phyloP scores from a whole-genome alignment of 805 yeast genomes.

The Candida pseudofarinosa region DNA sequence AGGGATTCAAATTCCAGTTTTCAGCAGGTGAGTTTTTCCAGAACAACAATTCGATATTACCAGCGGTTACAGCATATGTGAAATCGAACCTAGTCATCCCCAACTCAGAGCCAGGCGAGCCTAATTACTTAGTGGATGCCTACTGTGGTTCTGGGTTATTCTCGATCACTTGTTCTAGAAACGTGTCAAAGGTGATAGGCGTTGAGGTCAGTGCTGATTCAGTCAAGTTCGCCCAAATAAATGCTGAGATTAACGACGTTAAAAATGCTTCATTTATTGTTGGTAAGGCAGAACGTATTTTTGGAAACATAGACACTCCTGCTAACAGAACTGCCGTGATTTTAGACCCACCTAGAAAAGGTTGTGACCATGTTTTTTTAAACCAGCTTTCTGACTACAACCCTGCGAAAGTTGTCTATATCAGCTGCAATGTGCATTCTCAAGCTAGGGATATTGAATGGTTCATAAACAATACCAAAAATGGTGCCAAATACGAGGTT shows the following conservation, averaged over 20 bases:
- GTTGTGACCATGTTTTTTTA: conserved; percentile 86
- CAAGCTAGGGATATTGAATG: conserved; percentile 93
- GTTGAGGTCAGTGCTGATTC: conserved; percentile 92
- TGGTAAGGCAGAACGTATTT: conserved; percentile 90
- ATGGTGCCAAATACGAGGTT: conserved; percentile 61
- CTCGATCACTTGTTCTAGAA: conserved; percentile 76
- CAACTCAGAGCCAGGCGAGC: conserved; percentile 25
- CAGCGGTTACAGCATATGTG: conserved; percentile 78
- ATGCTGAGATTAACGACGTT: conserved; percentile 73
- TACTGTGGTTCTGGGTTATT: conserved; percentile 96
- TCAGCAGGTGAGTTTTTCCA: conserved; percentile 97
- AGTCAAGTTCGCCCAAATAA: conserved; percentile 78
- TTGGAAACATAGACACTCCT: conserved; percentile 74
- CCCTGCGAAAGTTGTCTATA: conserved; percentile 88
- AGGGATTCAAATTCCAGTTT: conserved; percentile 76
- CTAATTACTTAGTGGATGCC: conserved; percentile 79
- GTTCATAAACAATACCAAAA: conserved; percentile 62
- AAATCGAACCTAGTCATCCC: conserved; percentile 55
- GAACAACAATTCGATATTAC: conserved; percentile 88
- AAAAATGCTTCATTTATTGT: conserved; percentile 78
- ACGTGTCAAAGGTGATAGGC: conserved; percentile 84
- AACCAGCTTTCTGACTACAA: conserved; percentile 78
- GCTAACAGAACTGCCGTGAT: conserved; percentile 78
- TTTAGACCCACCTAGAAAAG: conserved; percentile 96
- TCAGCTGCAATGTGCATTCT: conserved; percentile 95